Evolutionary conservation across 2,329 filamentous ascomycete genomes (phyloP).

Genomic region (Penicillium sp.): DNA sequence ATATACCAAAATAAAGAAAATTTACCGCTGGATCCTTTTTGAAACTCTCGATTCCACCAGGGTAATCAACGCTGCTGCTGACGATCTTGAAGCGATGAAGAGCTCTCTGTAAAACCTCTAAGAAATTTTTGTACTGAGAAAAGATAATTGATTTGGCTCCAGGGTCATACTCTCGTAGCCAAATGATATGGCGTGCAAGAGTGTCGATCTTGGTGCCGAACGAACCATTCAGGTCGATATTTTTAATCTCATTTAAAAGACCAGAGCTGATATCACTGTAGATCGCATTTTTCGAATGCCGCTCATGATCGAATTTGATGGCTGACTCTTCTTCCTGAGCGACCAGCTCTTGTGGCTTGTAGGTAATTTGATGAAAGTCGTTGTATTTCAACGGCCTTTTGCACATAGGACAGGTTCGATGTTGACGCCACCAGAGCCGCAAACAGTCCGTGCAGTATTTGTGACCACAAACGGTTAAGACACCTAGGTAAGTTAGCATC

Average conservation of each 20-base stretch:
- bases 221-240: slow-evolving; percentile 70
- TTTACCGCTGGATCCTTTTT: slow-evolving; percentile 66
- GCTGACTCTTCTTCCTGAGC: slow-evolving; percentile 57
- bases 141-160: slow-evolving; percentile 93
- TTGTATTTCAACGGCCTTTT: slow-evolving; percentile 65
- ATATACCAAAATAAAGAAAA: slow-evolving; percentile 7
- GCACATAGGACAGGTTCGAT: slow-evolving; percentile 80
- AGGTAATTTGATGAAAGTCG: slow-evolving; percentile 81
- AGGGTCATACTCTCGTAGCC: slow-evolving; percentile 79
- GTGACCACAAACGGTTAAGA: slow-evolving; percentile 79
- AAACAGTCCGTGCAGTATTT: slow-evolving; percentile 91
- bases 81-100: slow-evolving; percentile 72
- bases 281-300: slow-evolving; percentile 54
- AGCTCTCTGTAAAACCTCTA: slow-evolving; percentile 70
- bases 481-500: slow-evolving; percentile 28
- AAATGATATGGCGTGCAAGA: slow-evolving; percentile 75
- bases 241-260: slow-evolving; percentile 76
- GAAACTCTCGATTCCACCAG: slow-evolving; percentile 72
- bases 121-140: slow-evolving; percentile 82
- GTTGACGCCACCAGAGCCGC: slow-evolving; percentile 70
- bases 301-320: slow-evolving; percentile 29
- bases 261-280: slow-evolving; percentile 74
- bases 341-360: slow-evolving; percentile 73
- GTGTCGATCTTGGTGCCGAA: slow-evolving; percentile 92
- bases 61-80: slow-evolving; percentile 67